Conservation (phyloP, 2,329 filamentous ascomycete genomes). For the Sarocladium oryzae region DNA sequence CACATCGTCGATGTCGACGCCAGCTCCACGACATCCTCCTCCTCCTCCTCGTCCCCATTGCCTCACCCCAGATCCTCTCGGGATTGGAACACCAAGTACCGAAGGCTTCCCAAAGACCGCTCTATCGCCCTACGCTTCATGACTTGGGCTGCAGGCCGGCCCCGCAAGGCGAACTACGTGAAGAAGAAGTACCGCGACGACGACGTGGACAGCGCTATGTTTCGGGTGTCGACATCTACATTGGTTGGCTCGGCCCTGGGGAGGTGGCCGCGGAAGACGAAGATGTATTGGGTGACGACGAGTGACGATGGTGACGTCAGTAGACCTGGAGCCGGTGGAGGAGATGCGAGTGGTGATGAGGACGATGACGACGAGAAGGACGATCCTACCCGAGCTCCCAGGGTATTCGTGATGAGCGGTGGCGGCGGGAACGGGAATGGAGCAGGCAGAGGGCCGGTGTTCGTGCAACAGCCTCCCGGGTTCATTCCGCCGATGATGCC, state of each 20-base stretch:
- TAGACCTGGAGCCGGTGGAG: not conserved
- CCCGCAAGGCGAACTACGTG: slow-evolving; percentile 17
- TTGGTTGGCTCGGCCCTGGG: not conserved
- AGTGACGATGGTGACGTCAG: not conserved
- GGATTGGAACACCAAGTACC: slow-evolving; percentile 19
- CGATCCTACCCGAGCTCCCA: too few relatives aligned
- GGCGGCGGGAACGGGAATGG: not conserved
- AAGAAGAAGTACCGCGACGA: slow-evolving; percentile 22
- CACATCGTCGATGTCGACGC: slow-evolving; percentile 18
- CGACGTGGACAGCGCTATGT: not conserved
- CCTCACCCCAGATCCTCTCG: not conserved
- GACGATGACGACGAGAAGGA: not conserved
- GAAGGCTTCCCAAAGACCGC: slow-evolving; percentile 19
- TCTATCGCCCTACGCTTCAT: slow-evolving; percentile 19
- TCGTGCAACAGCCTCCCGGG: not conserved
- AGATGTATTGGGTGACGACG: slow-evolving; percentile 4
- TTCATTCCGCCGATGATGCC: not conserved
- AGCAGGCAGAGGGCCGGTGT: not conserved
- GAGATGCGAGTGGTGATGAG: not conserved
- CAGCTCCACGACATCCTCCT: not conserved
- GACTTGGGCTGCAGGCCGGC: slow-evolving; percentile 21
- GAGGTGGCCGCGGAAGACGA: not conserved
- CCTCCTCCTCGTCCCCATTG: slow-evolving; percentile 1
- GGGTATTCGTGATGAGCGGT: not conserved
- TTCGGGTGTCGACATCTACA: not conserved